A percentile compares a stretch with the other conserved stretches of the same genome.
These are phyloP conservation scores for Gynostemma pentaphyllum DNA, from an alignment of 306 rosid species.

Conservation along the genomic window DNA sequence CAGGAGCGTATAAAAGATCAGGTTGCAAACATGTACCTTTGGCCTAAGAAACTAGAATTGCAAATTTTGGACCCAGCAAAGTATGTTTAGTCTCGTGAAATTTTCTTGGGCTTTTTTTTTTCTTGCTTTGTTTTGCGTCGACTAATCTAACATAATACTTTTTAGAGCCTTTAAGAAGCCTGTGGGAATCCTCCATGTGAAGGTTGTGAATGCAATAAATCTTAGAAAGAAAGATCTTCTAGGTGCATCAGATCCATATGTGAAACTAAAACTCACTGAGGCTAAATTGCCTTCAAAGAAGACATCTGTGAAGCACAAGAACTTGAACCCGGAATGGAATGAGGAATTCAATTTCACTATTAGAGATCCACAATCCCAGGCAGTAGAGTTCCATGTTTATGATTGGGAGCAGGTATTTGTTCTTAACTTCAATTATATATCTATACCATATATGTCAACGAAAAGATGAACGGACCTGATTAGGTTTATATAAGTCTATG, in stretches of 20 bases:
- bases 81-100: conserved; percentile 25
- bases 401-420: conserved; percentile 92
- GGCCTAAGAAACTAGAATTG: conserved; percentile 71
- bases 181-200: conserved; percentile 83
- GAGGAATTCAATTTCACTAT: conserved; percentile 75
- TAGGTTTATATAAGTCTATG: no score
- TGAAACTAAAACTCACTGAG: conserved; percentile 60
- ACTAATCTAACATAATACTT: neutral
- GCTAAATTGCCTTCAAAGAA: conserved; percentile 66
- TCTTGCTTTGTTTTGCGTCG: neutral
- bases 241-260: conserved; percentile 94
- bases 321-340: conserved; percentile 85
- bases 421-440: conserved; percentile 2
- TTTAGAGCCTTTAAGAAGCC: conserved; percentile 67
- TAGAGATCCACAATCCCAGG: conserved; percentile 69
- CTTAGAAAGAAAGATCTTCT: conserved; percentile 80
- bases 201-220: conserved; percentile 63
- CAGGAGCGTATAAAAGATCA: conserved; percentile 66
- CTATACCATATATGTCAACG: neutral
- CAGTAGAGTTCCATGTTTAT: conserved; percentile 64
- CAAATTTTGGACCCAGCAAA: conserved; percentile 60
- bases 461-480: no score
- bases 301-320: conserved; percentile 67
- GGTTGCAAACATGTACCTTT: conserved; percentile 64
- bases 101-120: neutral